phyloP scores from a whole-genome alignment of 2,329 filamentous ascomycete genomes.

The Botrytis deweyae region DNA sequence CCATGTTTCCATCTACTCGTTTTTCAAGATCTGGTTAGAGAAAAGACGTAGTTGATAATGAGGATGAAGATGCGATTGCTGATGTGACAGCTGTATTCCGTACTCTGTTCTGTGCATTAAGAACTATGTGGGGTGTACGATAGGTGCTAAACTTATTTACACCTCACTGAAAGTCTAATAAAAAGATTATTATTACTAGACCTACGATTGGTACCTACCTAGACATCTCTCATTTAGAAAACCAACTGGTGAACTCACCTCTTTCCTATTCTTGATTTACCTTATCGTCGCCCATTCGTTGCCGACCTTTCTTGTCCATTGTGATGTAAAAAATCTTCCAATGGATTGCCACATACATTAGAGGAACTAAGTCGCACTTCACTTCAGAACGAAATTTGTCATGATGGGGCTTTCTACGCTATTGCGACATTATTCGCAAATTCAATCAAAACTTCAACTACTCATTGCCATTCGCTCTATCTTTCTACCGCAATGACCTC shows the following conservation, averaged over 20 bases:
- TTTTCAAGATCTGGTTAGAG: background rate
- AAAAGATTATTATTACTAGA: background rate
- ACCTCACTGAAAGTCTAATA: background rate
- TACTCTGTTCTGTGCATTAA: background rate
- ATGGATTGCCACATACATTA: background rate
- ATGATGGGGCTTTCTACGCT: conserved; percentile 1
- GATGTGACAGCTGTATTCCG: background rate
- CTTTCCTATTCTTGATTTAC: background rate
- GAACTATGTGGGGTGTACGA: background rate
- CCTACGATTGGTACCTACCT: background rate
- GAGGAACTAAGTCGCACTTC: background rate
- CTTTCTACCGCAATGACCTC: background rate
- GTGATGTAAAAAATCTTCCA: too few species aligned
- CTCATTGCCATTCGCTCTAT: background rate
- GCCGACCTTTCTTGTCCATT: background rate
- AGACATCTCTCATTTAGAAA: background rate
- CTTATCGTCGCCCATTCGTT: background rate
- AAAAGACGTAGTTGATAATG: background rate
- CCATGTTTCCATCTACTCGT: background rate
- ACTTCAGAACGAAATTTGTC: background rate
- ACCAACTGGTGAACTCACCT: background rate
- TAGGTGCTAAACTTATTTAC: background rate
- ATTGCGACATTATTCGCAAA: background rate
- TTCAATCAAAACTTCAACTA: background rate
- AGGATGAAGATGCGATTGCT: background rate